Evolutionary conservation across 495 filamentous ascomycete genomes (phyloP), one percentile per base, ranked within the genome.

Genomic region (Rhizodiscina lignyota): DNA sequence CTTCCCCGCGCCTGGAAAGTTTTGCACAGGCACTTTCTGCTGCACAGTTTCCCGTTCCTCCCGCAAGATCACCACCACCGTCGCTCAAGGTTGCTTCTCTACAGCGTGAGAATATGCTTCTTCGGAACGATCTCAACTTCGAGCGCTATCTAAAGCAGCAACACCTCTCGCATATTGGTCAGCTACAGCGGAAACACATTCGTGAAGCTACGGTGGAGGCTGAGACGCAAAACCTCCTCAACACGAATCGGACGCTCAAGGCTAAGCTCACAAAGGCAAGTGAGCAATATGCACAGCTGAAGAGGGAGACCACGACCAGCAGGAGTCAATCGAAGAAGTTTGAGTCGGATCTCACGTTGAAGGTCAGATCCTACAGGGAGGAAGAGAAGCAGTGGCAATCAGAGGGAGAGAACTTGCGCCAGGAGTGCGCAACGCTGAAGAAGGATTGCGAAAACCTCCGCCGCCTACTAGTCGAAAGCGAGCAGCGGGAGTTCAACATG

Each of bases 91-190:
- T 72, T 30, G 62, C 68, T 16, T 66, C 67, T 38, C 56, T 83
- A 1, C 66, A 80, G 37, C 66, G 72, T 35, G 68, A 82, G 47
- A 63, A 74, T 35, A 62, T 77, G 35, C 58, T 82, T 11, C 51
- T 83, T 5, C 66, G 68, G 24, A 83, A 82, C 37, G 77, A 84
- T 46, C 64, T 84, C 24, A 78, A 78, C 43, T 83, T 80, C 38
- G 79, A 84, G 51, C 60, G 75, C 16, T 83, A 79, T 48, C 63
- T 81, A 36, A 82, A 80, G 45, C 68, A 77, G 37, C 78, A 83
- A 45, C 76, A 83, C 50, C 62, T 80, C 36, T 64, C 68, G 2
- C 77, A 82, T 42, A 82, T 84, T 48, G 77, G 78, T 3, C 75
- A 74, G 43, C 53, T 83, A 13, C 70, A 74, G 37, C 61, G 75